Percentiles rank a stretch among this genome's conserved stretches.
phyloP scores from a whole-genome alignment of 306 rosid genomes.

The Castanopsis chinensis region DNA sequence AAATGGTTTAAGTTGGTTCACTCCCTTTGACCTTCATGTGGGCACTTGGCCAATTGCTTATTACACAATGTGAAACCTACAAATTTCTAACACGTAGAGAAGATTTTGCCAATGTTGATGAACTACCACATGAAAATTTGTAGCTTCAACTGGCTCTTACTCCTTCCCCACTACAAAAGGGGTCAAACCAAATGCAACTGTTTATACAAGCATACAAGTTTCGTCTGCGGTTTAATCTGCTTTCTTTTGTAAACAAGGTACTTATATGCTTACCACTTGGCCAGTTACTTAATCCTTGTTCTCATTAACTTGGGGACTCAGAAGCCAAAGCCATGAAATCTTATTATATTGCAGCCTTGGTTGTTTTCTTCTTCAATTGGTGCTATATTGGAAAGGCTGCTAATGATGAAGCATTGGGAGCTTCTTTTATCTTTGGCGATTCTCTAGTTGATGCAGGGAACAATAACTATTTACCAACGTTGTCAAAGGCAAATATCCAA shows the following conservation, averaged over 20 bases:
- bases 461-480: constrained; percentile 66
- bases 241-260: constrained; percentile 12
- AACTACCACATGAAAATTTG: constrained; percentile 52
- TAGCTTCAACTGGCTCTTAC: constrained; percentile 3
- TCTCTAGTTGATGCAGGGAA: constrained; percentile 96
- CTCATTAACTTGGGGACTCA: background rate
- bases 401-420: constrained; percentile 47
- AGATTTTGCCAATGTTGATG: constrained; percentile 45
- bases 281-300: constrained; percentile 4
- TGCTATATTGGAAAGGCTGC: constrained; percentile 36
- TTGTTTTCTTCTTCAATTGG: constrained; percentile 22
- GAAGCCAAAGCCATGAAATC: constrained; percentile 11
- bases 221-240: background rate
- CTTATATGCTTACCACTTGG: constrained; percentile 24
- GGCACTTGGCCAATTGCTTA: constrained; percentile 8
- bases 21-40: background rate
- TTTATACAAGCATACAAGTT: constrained; percentile 42
- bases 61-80: constrained; percentile 23
- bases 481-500: constrained; percentile 74
- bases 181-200: constrained; percentile 70
- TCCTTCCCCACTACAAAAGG: background rate
- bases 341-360: constrained; percentile 18
- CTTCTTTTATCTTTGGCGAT: constrained; percentile 91
- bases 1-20: background rate
- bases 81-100: constrained; percentile 21